Conservation (phyloP, 2,329 filamentous ascomycete genomes). For the Elsinoe australis region DNA sequence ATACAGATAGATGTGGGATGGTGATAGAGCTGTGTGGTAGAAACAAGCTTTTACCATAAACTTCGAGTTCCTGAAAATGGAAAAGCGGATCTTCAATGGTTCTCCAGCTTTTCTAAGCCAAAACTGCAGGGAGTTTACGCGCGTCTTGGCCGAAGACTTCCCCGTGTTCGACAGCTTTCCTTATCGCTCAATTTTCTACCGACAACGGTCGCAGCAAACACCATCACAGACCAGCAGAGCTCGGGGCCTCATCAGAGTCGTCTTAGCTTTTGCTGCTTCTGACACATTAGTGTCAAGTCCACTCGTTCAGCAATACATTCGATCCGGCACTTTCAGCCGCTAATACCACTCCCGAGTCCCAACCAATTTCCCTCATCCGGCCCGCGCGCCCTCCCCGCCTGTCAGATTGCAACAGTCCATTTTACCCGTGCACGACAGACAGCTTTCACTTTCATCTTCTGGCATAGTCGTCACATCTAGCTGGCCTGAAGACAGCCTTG, state of each 20-base stretch:
- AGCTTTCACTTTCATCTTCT: neutral
- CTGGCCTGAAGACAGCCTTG: too few species aligned
- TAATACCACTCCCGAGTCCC: neutral
- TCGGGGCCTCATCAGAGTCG: neutral
- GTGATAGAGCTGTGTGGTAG: neutral
- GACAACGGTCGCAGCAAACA: conserved; percentile 1
- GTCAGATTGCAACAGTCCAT: neutral
- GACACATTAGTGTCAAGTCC: conserved; percentile 10
- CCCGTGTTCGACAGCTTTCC: conserved; percentile 1
- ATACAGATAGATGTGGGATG: conserved; percentile 7
- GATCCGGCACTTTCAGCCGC: neutral
- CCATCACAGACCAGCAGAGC: neutral
- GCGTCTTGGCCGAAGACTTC: neutral
- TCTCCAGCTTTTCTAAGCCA: too few species aligned
- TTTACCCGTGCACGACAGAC: neutral
- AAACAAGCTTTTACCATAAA: conserved; percentile 2
- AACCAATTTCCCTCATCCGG: conserved; percentile 14
- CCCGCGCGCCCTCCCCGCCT: conserved; percentile 5
- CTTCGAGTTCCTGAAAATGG: conserved; percentile 8
- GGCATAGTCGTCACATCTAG: too few species aligned
- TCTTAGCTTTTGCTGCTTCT: neutral
- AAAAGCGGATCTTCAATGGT: conserved; percentile 1
- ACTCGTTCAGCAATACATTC: conserved; percentile 4
- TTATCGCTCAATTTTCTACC: conserved; percentile 6
- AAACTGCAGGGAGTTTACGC: too few species aligned